Evolutionary conservation across 2,329 filamentous ascomycete genomes (phyloP).

Genomic region (Neofusicoccum kwambonambiense): DNA sequence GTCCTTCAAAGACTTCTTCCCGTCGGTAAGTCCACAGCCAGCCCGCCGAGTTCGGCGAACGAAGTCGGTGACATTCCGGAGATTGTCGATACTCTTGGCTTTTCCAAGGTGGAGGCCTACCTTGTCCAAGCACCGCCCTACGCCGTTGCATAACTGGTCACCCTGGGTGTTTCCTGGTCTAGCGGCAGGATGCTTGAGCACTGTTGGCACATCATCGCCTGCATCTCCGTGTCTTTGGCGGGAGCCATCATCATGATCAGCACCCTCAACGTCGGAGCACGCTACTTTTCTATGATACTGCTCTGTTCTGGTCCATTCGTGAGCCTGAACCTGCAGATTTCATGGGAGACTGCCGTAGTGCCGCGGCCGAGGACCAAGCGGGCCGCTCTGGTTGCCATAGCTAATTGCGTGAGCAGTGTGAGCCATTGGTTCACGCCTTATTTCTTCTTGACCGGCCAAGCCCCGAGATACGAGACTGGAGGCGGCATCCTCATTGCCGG

Average conservation of each 20-base stretch:
- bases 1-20: slow-evolving; percentile 35
- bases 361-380: slow-evolving; percentile 43
- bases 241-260: slow-evolving; percentile 29
- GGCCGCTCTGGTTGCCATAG: slow-evolving; percentile 45
- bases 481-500: slow-evolving; percentile 29
- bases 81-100: neutral
- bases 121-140: slow-evolving; percentile 26
- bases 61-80: neutral
- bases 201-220: slow-evolving; percentile 25
- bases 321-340: slow-evolving; percentile 42
- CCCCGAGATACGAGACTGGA: slow-evolving; percentile 26
- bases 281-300: slow-evolving; percentile 31
- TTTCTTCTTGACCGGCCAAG: slow-evolving; percentile 34
- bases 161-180: slow-evolving; percentile 27
- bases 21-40: slow-evolving; percentile 24
- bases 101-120: slow-evolving; percentile 8
- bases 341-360: slow-evolving; percentile 45
- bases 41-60: neutral
- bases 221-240: neutral
- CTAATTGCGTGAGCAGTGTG: slow-evolving; percentile 41
- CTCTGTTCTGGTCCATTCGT: slow-evolving; percentile 39
- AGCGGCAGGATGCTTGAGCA: slow-evolving; percentile 32
- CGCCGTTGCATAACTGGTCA: slow-evolving; percentile 29
- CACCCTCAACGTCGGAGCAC: slow-evolving; percentile 30
- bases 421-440: slow-evolving; percentile 46